Percentiles rank a stretch among this genome's conserved stretches.
Conservation (phyloP, 208 protist genomes). For the Chromosphaera perkinsii region DNA sequence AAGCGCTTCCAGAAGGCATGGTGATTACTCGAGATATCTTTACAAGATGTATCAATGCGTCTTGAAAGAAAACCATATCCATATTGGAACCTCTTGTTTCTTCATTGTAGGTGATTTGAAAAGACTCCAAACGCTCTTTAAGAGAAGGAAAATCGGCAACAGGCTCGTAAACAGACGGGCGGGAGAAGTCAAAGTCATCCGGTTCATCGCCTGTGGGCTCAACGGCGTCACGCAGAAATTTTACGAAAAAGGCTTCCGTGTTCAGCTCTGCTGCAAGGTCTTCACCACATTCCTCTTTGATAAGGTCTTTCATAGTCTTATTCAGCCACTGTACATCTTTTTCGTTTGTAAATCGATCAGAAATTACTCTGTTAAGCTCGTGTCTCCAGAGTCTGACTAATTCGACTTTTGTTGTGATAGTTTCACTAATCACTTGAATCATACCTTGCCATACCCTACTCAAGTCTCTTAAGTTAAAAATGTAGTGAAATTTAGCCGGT, state of each 20-base stretch:
- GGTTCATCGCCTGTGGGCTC: conserved; percentile 28
- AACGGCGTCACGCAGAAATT: conserved; percentile 45
- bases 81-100: conserved; percentile 45
- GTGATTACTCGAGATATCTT: too few relatives aligned
- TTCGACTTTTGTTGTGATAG: too few relatives aligned
- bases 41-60: too few relatives aligned
- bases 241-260: conserved; percentile 41
- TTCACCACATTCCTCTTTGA: conserved; percentile 43
- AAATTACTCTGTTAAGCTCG: conserved; percentile 61
- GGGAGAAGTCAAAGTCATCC: conserved; percentile 14
- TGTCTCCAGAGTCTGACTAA: too few relatives aligned
- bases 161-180: conserved; percentile 65
- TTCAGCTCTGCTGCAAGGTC: not conserved
- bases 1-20: too few relatives aligned
- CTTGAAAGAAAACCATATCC: conserved; percentile 74
- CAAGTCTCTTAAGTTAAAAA: too few relatives aligned
- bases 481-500: too few relatives aligned
- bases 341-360: too few relatives aligned
- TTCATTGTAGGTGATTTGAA: conserved; percentile 66
- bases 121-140: conserved; percentile 30
- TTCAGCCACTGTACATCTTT: conserved; percentile 4
- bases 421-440: too few relatives aligned
- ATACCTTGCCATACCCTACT: too few relatives aligned
- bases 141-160: conserved; percentile 42
- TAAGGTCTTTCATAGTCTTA: conserved; percentile 36